Conservation (phyloP, 371 early-diverging fungal species). For the Mucor saturninus region DNA sequence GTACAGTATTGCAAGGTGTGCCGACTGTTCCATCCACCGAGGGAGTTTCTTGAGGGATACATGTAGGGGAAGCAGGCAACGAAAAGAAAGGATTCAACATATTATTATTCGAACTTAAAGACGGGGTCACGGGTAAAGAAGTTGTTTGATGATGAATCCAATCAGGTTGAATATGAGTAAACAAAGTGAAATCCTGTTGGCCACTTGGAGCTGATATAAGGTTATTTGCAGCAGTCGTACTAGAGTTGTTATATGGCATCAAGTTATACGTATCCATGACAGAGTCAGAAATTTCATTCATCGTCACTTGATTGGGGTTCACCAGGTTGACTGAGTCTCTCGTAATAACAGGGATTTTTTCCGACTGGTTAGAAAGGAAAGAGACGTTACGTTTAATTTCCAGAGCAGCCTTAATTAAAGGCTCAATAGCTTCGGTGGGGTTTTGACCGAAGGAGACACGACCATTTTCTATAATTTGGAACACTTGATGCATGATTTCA, state of each 20-base stretch:
- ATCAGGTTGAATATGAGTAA: constrained; percentile 22
- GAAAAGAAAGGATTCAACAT: constrained; percentile 11
- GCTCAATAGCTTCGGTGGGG: constrained; percentile 16
- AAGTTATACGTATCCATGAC: constrained; percentile 14
- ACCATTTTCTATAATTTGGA: constrained; percentile 27
- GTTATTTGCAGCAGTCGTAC: constrained; percentile 2
- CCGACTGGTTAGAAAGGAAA: not conserved
- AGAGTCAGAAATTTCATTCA: not conserved
- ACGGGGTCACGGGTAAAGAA: constrained; percentile 27
- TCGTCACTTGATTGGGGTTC: constrained; percentile 2
- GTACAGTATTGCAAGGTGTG: constrained; percentile 4
- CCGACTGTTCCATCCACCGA: not conserved
- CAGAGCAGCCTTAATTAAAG: constrained; percentile 1
- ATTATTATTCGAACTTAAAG: not conserved
- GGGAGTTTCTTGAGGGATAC: constrained; percentile 4
- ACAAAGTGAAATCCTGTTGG: not conserved
- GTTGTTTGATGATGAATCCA: constrained; percentile 2
- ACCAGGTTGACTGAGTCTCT: not conserved
- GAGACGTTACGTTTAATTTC: not conserved
- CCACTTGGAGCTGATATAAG: not conserved
- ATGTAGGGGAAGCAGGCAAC: constrained; percentile 24
- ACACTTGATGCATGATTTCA: constrained; percentile 22
- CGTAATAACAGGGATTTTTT: constrained; percentile 7
- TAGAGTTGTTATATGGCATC: constrained; percentile 13
- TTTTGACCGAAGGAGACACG: constrained; percentile 19